Evolutionary conservation across 495 filamentous ascomycete genomes (phyloP), one percentile per base, ranked within the genome.

Genomic region (Terfezia claveryi): DNA sequence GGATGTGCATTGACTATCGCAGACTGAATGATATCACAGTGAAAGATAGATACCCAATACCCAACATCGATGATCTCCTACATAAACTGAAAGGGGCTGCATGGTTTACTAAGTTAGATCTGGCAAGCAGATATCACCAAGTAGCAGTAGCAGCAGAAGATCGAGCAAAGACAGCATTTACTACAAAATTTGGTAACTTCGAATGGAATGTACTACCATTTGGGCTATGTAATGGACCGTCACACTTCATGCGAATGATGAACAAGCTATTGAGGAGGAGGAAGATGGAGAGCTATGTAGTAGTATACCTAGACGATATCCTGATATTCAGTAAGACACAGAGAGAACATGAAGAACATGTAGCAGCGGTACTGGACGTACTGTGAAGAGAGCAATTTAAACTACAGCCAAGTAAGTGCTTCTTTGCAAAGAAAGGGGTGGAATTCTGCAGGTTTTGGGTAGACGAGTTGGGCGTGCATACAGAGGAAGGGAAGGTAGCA

Each of bases 1-100:
- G 63, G 0, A 61, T 79, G 53, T 76, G 66, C 61, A 61, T 75
- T 0, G 65, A 76, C 50, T 77, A 73, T 51, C 56, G 64, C 1
- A 58, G 58, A 8, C 51, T 76, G 0, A 78, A 78, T 53, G 51
- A 41, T 0, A 53, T 74, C 0, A 76, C 66, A 0, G 59, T 58
- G 3, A 73, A 72, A 54, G 67, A 78, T 50, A 36, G 59, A 0
- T 74, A 75, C 52, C 69, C 69, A 0, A 38, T 76, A 0, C 71
- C 70, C 0, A 46, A 72, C 8, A 72, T 74, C 20, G 50, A 72
- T n/a, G 67, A 78, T 53, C 62, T 66, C 11, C 50, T 76, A 4
- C 36, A 61, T 14, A 23, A 57, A 0, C 37, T 77, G 0, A 32
- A 23, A 0, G 59, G 58, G 38, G 62, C 64, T 1, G 66, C 59